phyloP scores from a whole-genome alignment of 2,329 filamentous ascomycete genomes.

The Esteya vermicola region DNA sequence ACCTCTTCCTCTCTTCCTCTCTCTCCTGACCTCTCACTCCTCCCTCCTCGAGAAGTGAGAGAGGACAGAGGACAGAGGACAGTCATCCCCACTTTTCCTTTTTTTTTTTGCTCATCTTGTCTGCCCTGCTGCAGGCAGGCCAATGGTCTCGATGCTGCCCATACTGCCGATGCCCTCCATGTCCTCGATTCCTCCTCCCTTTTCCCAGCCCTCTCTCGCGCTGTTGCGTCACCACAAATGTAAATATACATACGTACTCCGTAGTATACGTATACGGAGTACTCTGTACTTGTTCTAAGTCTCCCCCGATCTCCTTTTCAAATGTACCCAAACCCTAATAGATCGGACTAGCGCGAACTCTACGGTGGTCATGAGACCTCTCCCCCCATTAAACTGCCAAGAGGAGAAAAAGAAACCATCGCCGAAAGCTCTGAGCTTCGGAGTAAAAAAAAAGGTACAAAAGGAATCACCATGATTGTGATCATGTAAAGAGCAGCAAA shows the following conservation, averaged over 20 bases:
- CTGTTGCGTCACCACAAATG: too few relatives aligned
- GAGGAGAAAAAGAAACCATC: constrained; percentile 4
- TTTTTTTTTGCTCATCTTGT: neutral
- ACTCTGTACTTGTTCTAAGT: constrained; percentile 1
- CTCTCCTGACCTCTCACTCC: neutral
- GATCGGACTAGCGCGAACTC: constrained; percentile 5
- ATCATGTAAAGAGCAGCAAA: too few relatives aligned
- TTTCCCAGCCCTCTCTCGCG: too few relatives aligned
- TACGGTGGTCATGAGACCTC: constrained; percentile 9
- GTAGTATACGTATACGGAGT: too few relatives aligned
- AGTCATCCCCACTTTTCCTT: too few relatives aligned
- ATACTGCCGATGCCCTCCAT: too few relatives aligned
- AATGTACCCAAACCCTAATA: constrained; percentile 3
- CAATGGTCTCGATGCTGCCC: neutral
- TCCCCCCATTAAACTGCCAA: constrained; percentile 4
- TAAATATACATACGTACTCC: too few relatives aligned
- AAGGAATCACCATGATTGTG: neutral
- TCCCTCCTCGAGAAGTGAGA: neutral
- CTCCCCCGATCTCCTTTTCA: constrained; percentile 5
- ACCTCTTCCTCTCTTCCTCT: neutral
- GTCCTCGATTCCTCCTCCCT: too few relatives aligned
- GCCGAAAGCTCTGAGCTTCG: constrained; percentile 5
- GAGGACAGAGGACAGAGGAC: too few relatives aligned
- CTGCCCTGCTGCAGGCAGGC: neutral
- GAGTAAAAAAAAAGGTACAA: constrained; percentile 6